Base-by-base conservation (phyloP, 129 eudicot species). In the Artemisia argyi region DNA sequence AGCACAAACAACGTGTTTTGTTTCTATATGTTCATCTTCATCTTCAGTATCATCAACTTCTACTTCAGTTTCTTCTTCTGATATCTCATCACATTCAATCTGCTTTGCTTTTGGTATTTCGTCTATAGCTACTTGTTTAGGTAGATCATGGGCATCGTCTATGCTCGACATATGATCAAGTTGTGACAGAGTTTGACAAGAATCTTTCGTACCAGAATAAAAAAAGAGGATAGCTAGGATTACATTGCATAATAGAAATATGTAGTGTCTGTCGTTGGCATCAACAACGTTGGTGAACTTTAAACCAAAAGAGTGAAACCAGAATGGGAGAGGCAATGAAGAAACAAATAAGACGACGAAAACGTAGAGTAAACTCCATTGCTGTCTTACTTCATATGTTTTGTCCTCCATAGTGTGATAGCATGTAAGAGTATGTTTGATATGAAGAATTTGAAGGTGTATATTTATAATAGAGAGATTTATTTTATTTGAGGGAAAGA, bases 201-300 rank as follows among this genome's bases (percentile, higher is more conserved):
- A 6, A 10, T 7, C 24, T 7, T 63, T 65, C 2, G 49, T 15
- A 26, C 73, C 17, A 0, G 42, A 65, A 26, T 42, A 5, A 12
- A 54, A 13, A 19, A 24, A 53, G 5, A 74, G 53, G 56, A 39
- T 65, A 42, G 65, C 2, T 16, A 74, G 47, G 48, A 74, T 74
- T 42, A 17, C 79, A 26, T 65, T 74, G 66, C 73, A 74, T 1
- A 74, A 35, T 1, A 74, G 19, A 74, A 74, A 74, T 9, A 65
- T 65, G 72, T 53, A 42, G 57, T 39, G 72, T 30, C 66, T 56
- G 8, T 63, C 64, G 26, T 30, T 49, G 62, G n/a, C 19, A 64
- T 74, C 56, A 65, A 75, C 30, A 47, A 72, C 16, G 46, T 61
- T 72, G 6, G 60, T 24, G 58, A 42, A 66, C 24, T 26, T 42